Evolutionary conservation across 2,329 filamentous ascomycete genomes (phyloP), one percentile per base, ranked within the genome.

Genomic region (Colletotrichum sp.): DNA sequence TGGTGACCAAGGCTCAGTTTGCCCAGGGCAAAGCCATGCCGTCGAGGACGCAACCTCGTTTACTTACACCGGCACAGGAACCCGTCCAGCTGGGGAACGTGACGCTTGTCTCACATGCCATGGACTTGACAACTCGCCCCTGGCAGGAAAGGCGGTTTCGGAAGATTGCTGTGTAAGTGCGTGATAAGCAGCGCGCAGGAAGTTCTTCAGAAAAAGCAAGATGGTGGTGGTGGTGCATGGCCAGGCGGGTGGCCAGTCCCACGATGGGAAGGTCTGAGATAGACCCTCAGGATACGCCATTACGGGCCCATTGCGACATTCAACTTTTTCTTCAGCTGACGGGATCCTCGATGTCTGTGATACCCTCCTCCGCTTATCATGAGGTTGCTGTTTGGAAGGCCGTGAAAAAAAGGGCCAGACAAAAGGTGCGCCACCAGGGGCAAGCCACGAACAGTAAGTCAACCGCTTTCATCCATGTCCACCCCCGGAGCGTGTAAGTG

Each of bases 31-130:
- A 61, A 6, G 8, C 34, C 19, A 52, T 22, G 57, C 44, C 19
- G 36, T 44, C 34, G 36, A 61, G 22, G 52, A 48, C 8, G 25
- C n/a, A 16, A 32, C 44, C 44, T 52, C 44, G 19, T 52, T 22
- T 52, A 52, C 44, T 27, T 48, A 27, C 30, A 55, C 61, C 9
- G 19, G 73, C 30, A 36, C 34, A 44, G 25, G 52, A 67, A 66
- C 73, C 57, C 57, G 48, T 73, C 63, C 48, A 39, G 61, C 64
- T 48, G 63, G 48, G 64, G 73, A 73, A 75, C 64, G 73, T 75
- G 59, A 72, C 64, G 64, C 73, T 22, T 73, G 59, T 68, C 65
- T 75, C 60, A 60, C 73, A 73, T 68, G 57, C 64, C 34, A 68
- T 68, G 73, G 22, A 12, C 15, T 30, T 64, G 57, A 64, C 22